Base-by-base conservation (phyloP, 1,284 basidiomycete species). In the Cystobasidiaceae sp. region DNA sequence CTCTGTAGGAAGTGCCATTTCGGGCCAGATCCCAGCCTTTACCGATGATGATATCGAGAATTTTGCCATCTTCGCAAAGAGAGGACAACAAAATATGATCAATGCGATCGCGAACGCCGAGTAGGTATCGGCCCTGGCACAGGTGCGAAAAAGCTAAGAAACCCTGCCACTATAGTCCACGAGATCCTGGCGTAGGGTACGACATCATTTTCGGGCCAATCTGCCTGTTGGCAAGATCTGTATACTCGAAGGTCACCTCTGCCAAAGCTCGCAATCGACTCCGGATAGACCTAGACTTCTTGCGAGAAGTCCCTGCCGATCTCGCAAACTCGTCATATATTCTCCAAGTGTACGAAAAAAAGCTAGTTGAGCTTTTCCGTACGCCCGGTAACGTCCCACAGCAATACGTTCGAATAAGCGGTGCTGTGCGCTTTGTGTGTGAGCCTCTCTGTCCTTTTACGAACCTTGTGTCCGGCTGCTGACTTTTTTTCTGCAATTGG, bases 21-120 rank as follows among this genome's bases (percentile, higher is more conserved):
- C 59, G 19, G 59, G 59, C 7, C 46, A 61, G 17, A 41, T 48
- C 25, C 59, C 59, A 25, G 46, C 59, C n/a, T 52, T 50, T 28
- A 51, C 59, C 17, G 46, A 49, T 21, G 46, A 61, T 37, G 59
- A 61, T 28, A 41, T 61, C 19, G 59, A 52, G 27, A 52, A 51
- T 25, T 52, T 34, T 27, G 59, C 46, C 3, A 30, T 43, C 5
- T 51, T 41, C n/a, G 33, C 32, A 33, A 19, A 52, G 11, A 39
- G 9, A 4, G 44, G 34, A 15, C 50, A 46, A 7, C n/a, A 28
- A 17, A 25, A 21, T 2, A 21, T 61, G 4, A 13, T 61, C 8
- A 43, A n/a, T 17, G 37, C 25, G 4, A 51, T 51, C 6, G 37
- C 32, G 25, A 37, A 41, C 15, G 34, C 30, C 19, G 33, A 37